A percentile compares a stretch with the other conserved stretches of the same genome.
These are phyloP conservation scores for Chalaropsis thielavioides DNA, from an alignment of 2,329 filamentous ascomycete genomes.

Conservation along the genomic window DNA sequence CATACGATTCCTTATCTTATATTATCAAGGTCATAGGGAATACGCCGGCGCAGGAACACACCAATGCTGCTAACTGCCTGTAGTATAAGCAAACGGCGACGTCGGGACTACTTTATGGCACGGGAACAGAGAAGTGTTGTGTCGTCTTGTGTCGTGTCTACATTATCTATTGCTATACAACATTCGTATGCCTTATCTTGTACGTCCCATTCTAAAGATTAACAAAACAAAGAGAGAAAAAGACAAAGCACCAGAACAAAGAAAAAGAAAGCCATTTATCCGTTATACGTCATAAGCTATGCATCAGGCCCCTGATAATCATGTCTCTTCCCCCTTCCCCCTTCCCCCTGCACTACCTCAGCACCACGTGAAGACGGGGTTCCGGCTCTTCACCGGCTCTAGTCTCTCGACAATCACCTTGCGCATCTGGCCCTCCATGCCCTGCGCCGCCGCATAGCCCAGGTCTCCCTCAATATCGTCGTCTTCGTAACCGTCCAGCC, in stretches of 20 bases:
- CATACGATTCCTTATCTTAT: background rate
- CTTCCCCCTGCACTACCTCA: conserved; percentile 36
- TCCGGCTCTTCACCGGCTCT: conserved; percentile 87
- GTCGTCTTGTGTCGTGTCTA: background rate
- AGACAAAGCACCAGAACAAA: background rate
- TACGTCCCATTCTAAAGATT: background rate
- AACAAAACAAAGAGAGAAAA: background rate
- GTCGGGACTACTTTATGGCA: too few relatives aligned
- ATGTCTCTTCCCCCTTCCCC: background rate
- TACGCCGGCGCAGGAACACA: too few relatives aligned
- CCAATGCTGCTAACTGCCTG: too few relatives aligned
- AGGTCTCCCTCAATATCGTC: conserved; percentile 83
- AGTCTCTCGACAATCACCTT: conserved; percentile 95
- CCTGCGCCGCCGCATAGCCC: conserved; percentile 85
- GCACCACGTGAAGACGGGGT: conserved; percentile 97
- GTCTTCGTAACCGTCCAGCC: conserved; percentile 47
- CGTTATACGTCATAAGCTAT: background rate
- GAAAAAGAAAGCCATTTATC: background rate
- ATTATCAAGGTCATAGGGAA: background rate
- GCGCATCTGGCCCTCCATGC: conserved; percentile 77
- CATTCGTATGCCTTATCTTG: background rate
- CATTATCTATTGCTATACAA: background rate
- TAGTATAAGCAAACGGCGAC: too few relatives aligned
- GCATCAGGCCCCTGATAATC: background rate
- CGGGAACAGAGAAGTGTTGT: too few relatives aligned